Conservation (phyloP, 2,329 filamentous ascomycete species). For the Xylariaceae sp. region DNA sequence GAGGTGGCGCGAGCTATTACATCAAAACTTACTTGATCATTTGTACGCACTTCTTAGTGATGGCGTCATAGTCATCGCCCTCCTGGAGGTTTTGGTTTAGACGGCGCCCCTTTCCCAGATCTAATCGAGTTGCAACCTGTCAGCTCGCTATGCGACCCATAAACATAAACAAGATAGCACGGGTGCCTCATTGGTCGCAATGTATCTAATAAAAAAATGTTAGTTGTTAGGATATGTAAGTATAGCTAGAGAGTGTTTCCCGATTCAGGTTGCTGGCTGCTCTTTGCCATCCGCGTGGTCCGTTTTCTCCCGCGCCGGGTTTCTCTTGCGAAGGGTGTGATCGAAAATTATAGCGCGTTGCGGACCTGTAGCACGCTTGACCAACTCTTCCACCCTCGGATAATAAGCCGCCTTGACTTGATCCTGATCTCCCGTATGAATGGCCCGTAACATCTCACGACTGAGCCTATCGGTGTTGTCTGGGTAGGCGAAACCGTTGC, state of each 20-base stretch:
- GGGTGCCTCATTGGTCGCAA: slow-evolving; percentile 21
- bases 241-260: too few relatives aligned
- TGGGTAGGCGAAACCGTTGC: slow-evolving; percentile 9
- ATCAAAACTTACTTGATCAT: slow-evolving; percentile 26
- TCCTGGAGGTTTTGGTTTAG: background rate
- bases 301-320: slow-evolving; percentile 1
- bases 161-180: too few relatives aligned
- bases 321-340: slow-evolving; percentile 19
- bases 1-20: too few relatives aligned
- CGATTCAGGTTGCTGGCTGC: slow-evolving; percentile 26
- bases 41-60: slow-evolving; percentile 13
- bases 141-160: too few relatives aligned
- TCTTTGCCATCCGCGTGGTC: slow-evolving; percentile 20
- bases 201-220: slow-evolving; percentile 8
- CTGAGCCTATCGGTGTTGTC: background rate
- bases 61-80: background rate
- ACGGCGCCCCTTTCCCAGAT: slow-evolving; percentile 8
- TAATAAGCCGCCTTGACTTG: slow-evolving; percentile 3
- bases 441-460: background rate
- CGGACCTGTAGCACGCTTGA: slow-evolving; percentile 17
- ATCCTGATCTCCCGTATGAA: background rate
- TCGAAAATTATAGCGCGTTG: slow-evolving; percentile 22
- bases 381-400: slow-evolving; percentile 11
- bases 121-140: too few relatives aligned
- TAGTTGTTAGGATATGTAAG: background rate